Conservation (phyloP, 345 rosid genomes). For the Citrus trifoliata region DNA sequence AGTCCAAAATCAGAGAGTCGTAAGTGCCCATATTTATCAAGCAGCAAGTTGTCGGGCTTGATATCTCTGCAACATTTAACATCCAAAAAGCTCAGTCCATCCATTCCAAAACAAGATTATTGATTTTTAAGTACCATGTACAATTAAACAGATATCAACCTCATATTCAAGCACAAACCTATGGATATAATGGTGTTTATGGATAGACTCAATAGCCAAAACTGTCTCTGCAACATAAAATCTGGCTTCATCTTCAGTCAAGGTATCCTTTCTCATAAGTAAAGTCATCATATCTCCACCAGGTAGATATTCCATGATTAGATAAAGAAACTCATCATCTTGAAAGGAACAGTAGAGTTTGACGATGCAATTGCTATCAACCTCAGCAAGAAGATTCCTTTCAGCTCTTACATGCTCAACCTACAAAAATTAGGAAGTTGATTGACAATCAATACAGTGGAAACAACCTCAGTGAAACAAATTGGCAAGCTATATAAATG, state of each 20-base stretch:
- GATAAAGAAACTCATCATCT: conserved; percentile 85
- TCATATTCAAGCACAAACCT: conserved; percentile 42
- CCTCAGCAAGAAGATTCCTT: conserved; percentile 94
- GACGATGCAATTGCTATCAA: conserved; percentile 96
- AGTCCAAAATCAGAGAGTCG: conserved; percentile 94
- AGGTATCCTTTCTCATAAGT: conserved; percentile 91
- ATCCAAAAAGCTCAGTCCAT: conserved; percentile 5
- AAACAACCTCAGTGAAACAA: conserved; percentile 10
- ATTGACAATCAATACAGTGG: conserved; percentile 5
- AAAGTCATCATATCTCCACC: conserved; percentile 99
- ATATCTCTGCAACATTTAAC: conserved; percentile 59
- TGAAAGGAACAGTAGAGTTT: conserved; percentile 92
- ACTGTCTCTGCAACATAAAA: conserved; percentile 88
- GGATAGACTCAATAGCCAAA: conserved; percentile 92
- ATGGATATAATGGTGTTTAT: conserved; percentile 85
- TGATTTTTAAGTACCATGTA: not conserved
- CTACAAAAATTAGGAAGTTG: conserved; percentile 30
- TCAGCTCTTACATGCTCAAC: conserved; percentile 97
- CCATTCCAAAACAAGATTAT: not conserved
- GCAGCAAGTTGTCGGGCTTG: conserved; percentile 91
- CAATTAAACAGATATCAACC: not conserved
- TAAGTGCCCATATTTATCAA: conserved; percentile 83
- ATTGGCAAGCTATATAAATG: conserved; percentile 15
- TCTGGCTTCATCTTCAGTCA: conserved; percentile 84
- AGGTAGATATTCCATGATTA: conserved; percentile 94